Base-by-base conservation (phyloP, 2,329 filamentous ascomycete genomes). In the Hypoxylon sp. region DNA sequence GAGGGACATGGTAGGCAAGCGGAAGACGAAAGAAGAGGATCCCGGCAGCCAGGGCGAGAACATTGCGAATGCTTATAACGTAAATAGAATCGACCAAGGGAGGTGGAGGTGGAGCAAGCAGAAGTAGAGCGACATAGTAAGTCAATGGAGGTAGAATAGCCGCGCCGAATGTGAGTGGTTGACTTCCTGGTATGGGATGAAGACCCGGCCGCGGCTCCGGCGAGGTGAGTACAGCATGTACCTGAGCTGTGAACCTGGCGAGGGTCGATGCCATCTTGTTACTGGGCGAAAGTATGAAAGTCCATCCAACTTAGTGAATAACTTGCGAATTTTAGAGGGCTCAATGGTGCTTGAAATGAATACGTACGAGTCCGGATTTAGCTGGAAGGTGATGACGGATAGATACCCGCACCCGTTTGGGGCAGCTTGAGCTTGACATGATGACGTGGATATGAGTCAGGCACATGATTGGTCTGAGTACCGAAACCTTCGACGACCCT, bases 11-110 rank as follows among this genome's bases (percentile, higher is more conserved):
- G 49, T 81, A 81, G 3, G 72, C 73, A 3, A 81, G 73, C 12
- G 80, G 79, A 12, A 82, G 67, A 4, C 79, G 75, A 50, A 81
- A 76, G 71, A 81, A 81, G 8, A 81, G 74, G 18, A 77, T 65
- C 0, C 76, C 78, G 2, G 80, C 76, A 11, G 72, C 50, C 2
- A 78, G 56, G 1, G 80, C 80, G 32, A 81, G 75, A 1, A 69
- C 52, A 49, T 78, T 80, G 2, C 79, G 75, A n/a, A 80, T 65
- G 8, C 74, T 24, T 33, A 72, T 73, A 24, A 78, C 62, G 4
- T 72, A 63, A 2, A 70, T 42, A 0, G 72, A 74, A 12, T 78
- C 72, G 12, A 79, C 69, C 1, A 70, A 64, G n/a, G 73, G 75
- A 1, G 79, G 78, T 6, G 79, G 78, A 1, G 78, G 71, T 2